Evolutionary conservation across 306 rosid genomes (phyloP), one percentile per base, ranked within the genome.

Genomic region (Dryas octopetala): DNA sequence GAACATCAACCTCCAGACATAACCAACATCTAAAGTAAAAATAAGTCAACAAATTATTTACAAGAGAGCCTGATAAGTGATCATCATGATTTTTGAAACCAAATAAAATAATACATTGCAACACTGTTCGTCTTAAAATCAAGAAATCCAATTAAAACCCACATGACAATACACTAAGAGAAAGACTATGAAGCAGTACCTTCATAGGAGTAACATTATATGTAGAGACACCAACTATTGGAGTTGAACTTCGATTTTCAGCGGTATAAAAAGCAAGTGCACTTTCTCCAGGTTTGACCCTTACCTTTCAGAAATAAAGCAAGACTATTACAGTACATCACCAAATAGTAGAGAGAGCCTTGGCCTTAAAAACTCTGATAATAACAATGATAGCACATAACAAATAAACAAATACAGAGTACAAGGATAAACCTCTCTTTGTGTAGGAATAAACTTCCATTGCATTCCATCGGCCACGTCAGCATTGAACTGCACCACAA

Each of bases 181-280:
- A 55, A 52, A 53, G 51, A 78, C 50, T 58, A 38, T 67, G 19
- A 40, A 49, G 73, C 65, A 47, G 74, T 61, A 91, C 98, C 97
- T 92, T 95, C 97, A 95, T 91, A 19, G 98, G 97, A 58, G 96
- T 90, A 66, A 95, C 98, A 59, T 91, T 95, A 79, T 95, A 95
- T 7, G 98, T 91, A 9, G 97, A 95, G 73, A 95, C 96, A 75
- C 98, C 98, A 41, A 87, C 87, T 86, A 90, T 95, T 54, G 97
- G 97, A 74, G 89, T 78, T 70, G 96, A 87, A 89, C 97, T 91
- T 84, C 61, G 84, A 78, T 95, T 95, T 85, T 95, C 97, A 13
- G 97, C 98, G 0, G 97, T 89, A 86, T 95, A 91, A 86, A 95
- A 92, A 57, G 97, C 98, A 7, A 95, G 98, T 72, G 99, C 97